phyloP scores from a whole-genome alignment of 2,329 filamentous ascomycete genomes.

The Trichoderma hamatum region DNA sequence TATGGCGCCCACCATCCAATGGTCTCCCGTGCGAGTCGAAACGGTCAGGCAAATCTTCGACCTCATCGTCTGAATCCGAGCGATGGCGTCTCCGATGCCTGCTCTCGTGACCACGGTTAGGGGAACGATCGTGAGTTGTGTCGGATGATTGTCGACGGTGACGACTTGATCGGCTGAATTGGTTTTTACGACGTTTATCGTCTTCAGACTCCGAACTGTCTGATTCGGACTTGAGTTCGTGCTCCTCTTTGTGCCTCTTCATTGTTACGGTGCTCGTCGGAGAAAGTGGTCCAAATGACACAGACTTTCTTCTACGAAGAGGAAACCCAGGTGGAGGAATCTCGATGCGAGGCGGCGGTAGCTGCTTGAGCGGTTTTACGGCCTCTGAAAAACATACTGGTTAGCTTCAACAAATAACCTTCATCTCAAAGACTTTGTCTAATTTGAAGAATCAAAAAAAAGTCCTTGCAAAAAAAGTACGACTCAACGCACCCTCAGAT shows the following conservation, averaged over 20 bases:
- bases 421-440: background rate
- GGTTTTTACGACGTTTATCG: constrained; percentile 31
- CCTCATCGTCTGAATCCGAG: constrained; percentile 40
- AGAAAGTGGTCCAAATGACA: constrained; percentile 53
- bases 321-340: constrained; percentile 15
- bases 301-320: constrained; percentile 42
- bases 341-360: constrained; percentile 22
- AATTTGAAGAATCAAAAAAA: background rate
- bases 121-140: constrained; percentile 40
- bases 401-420: background rate
- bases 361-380: constrained; percentile 32
- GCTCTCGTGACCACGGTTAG: constrained; percentile 27
- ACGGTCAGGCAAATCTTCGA: constrained; percentile 50
- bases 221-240: constrained; percentile 34
- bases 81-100: constrained; percentile 1
- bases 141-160: constrained; percentile 41
- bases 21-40: constrained; percentile 51
- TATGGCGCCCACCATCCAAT: constrained; percentile 36
- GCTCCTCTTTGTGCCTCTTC: constrained; percentile 44
- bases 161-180: constrained; percentile 28
- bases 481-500: constrained; percentile 45
- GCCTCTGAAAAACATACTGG: constrained; percentile 33
- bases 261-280: constrained; percentile 53
- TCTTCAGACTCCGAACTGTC: constrained; percentile 29
- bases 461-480: constrained; percentile 33